phyloP scores from a whole-genome alignment of 2,329 filamentous ascomycete genomes.

The Claviceps africana region DNA sequence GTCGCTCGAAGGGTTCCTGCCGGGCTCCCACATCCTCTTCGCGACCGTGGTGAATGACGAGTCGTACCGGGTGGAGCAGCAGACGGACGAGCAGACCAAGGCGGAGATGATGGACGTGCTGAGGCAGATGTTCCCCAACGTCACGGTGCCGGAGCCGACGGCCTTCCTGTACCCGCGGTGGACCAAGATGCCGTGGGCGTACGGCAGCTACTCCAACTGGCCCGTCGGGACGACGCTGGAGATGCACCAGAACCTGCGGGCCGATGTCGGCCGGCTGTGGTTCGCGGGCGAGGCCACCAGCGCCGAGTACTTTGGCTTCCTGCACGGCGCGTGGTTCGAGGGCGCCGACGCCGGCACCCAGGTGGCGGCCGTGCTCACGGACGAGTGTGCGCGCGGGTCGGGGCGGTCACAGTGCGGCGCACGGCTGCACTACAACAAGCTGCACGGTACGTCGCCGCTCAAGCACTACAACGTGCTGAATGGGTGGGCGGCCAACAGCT shows the following conservation, averaged over 20 bases:
- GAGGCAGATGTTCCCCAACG: constrained; percentile 45
- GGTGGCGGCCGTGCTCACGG: constrained; percentile 20
- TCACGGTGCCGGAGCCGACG: constrained; percentile 41
- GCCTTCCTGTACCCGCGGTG: constrained; percentile 44
- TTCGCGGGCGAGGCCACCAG: constrained; percentile 54
- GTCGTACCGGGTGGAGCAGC: constrained; percentile 43
- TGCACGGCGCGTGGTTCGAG: constrained; percentile 49
- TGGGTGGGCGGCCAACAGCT: constrained; percentile 24
- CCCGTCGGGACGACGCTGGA: constrained; percentile 47
- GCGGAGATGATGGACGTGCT: constrained; percentile 43
- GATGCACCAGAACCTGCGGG: constrained; percentile 52
- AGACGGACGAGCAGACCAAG: constrained; percentile 43
- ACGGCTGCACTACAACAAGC: constrained; percentile 10
- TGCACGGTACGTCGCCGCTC: constrained; percentile 20
- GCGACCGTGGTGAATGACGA: constrained; percentile 45
- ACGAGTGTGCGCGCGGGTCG: constrained; percentile 8
- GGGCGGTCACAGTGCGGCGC: constrained; percentile 7
- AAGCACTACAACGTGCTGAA: constrained; percentile 20
- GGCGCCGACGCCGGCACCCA: constrained; percentile 34
- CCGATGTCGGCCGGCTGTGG: constrained; percentile 46
- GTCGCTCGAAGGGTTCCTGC: constrained; percentile 45
- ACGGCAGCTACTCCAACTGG: constrained; percentile 56
- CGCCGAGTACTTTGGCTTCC: constrained; percentile 49
- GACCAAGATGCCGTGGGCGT: constrained; percentile 25
- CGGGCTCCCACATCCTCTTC: constrained; percentile 51